These are phyloP conservation scores for Fraxinus nigra DNA, from an alignment of 305 asterid genomes.

Conservation along the genomic window DNA sequence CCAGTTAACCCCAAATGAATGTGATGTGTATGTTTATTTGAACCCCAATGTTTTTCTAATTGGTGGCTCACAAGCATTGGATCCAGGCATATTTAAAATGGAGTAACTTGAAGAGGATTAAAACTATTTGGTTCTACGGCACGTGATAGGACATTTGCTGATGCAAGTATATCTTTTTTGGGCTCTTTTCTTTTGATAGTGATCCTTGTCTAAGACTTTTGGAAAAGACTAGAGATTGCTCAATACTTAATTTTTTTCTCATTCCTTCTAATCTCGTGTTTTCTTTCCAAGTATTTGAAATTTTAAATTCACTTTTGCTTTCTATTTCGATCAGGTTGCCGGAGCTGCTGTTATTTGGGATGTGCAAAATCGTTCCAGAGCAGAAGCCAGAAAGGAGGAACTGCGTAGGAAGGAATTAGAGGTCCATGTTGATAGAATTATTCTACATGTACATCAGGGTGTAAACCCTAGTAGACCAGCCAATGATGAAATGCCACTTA, in stretches of 20 bases:
- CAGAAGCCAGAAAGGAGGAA: conserved; percentile 87
- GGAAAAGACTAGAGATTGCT: neutral
- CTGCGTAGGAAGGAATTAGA: conserved; percentile 54
- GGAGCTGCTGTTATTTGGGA: conserved; percentile 64
- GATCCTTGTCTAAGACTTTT: neutral
- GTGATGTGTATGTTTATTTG: neutral
- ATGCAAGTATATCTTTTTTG: neutral
- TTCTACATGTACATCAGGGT: no score
- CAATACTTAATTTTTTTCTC: neutral
- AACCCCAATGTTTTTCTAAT: neutral
- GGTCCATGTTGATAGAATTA: conserved; percentile 32
- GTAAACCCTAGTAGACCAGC: no score
- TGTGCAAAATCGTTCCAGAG: conserved; percentile 69
- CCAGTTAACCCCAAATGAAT: neutral
- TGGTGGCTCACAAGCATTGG: neutral
- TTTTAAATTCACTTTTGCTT: neutral
- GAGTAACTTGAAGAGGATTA: neutral
- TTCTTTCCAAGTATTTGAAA: neutral
- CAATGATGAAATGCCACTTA: no score
- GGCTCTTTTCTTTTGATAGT: neutral
- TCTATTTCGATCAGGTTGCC: conserved; percentile 50
- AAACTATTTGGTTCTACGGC: neutral
- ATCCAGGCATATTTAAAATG: neutral
- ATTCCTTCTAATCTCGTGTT: neutral
- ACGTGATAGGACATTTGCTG: neutral